Conservation (phyloP, 148 eudicot species). For the Rhododendron mucronatum region DNA sequence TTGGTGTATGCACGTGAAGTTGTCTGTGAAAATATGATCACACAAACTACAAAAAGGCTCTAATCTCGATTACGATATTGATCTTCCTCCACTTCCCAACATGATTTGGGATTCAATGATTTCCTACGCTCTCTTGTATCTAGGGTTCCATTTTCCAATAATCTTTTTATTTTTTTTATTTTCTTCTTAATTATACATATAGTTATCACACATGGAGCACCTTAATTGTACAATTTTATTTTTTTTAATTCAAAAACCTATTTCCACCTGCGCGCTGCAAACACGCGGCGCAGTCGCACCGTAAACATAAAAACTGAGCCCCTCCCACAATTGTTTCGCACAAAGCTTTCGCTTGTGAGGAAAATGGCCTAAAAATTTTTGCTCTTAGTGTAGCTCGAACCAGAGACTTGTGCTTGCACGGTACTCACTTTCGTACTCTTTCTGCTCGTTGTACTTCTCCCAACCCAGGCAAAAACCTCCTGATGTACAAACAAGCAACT, state of each 20-base stretch:
- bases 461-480: neutral
- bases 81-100: neutral
- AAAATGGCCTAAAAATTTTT: neutral
- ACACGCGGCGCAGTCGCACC: no score
- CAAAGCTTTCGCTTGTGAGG: neutral
- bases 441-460: neutral
- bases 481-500: neutral
- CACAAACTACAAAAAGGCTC: neutral
- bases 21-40: slow-evolving; percentile 4
- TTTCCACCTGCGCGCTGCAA: no score
- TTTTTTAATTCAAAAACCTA: no score
- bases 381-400: neutral
- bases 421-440: no score
- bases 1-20: slow-evolving; percentile 6
- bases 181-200: neutral
- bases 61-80: neutral
- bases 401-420: neutral
- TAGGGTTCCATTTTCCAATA: neutral
- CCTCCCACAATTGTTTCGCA: neutral
- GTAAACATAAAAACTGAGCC: no score
- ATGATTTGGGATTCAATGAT: neutral
- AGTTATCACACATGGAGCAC: neutral
- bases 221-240: neutral
- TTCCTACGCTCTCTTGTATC: neutral
- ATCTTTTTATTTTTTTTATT: no score